phyloP scores from a whole-genome alignment of 371 early-diverging fungal genomes.

The Apophysomyces trapeziformis region DNA sequence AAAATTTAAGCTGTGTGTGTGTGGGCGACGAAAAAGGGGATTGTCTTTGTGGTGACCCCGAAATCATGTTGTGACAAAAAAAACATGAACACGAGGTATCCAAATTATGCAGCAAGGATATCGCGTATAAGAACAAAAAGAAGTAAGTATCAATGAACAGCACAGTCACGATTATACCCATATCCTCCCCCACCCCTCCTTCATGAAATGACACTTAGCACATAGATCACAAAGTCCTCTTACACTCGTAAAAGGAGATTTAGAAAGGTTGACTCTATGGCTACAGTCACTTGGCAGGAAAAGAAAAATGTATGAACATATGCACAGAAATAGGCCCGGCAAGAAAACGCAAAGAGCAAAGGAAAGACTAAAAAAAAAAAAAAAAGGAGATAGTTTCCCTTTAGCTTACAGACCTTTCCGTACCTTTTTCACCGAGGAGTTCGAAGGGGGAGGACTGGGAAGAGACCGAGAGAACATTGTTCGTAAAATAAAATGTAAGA shows the following conservation, averaged over 20 bases:
- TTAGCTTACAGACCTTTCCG: constrained; percentile 1
- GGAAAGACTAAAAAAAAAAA: neutral
- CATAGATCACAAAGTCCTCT: no score
- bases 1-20: constrained; percentile 1
- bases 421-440: constrained; percentile 3
- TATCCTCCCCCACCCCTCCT: neutral
- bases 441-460: neutral
- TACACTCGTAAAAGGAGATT: no score
- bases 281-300: no score
- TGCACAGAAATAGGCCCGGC: neutral
- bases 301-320: neutral
- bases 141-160: neutral
- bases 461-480: no score
- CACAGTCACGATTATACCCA: neutral
- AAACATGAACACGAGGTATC: constrained; percentile 10
- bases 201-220: neutral
- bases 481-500: neutral
- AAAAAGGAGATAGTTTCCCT: constrained; percentile 9
- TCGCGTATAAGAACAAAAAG: constrained; percentile 5
- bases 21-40: constrained; percentile 7
- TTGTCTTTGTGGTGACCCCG: constrained; percentile 10
- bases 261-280: no score
- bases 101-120: constrained; percentile 10
- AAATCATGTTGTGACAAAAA: constrained; percentile 11
- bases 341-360: neutral